A percentile compares a stretch with the other conserved stretches of the same genome.
Conservation (phyloP, 306 rosid genomes). For the Clitoria ternatea region DNA sequence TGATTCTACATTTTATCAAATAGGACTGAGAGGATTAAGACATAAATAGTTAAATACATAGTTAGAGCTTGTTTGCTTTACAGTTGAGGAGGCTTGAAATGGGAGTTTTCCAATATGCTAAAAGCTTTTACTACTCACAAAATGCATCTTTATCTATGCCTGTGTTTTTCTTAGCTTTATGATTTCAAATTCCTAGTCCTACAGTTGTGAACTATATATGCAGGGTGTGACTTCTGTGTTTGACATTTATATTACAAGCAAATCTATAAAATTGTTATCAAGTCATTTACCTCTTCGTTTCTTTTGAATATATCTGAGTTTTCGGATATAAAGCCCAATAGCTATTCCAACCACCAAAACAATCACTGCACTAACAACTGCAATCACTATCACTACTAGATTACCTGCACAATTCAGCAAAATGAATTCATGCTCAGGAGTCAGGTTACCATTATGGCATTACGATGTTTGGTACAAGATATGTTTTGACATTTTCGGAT, state of each 20-base stretch:
- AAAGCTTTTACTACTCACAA: too few species aligned
- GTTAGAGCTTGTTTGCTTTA: too few species aligned
- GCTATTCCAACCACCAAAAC: conserved; percentile 44
- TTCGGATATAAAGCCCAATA: conserved; percentile 51
- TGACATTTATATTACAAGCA: background rate
- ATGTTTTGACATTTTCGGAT: too few species aligned
- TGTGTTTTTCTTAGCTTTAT: too few species aligned
- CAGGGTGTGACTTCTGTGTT: background rate
- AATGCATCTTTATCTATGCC: too few species aligned
- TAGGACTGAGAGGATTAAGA: background rate
- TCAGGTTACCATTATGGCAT: background rate
- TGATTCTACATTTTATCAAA: background rate
- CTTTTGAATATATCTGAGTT: conserved; percentile 54
- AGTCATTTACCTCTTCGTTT: conserved; percentile 60
- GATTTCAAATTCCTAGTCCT: too few species aligned
- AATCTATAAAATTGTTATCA: background rate
- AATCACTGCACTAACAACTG: conserved; percentile 51
- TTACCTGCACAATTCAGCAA: conserved; percentile 42
- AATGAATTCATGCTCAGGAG: background rate
- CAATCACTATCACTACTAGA: conserved; percentile 34
- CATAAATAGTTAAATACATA: background rate
- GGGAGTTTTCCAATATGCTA: too few species aligned
- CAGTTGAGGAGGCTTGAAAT: too few species aligned
- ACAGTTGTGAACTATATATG: too few species aligned
- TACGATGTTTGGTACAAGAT: too few species aligned